Conservation (phyloP, 495 filamentous ascomycete species). For the Lentithecium fluviatile region DNA sequence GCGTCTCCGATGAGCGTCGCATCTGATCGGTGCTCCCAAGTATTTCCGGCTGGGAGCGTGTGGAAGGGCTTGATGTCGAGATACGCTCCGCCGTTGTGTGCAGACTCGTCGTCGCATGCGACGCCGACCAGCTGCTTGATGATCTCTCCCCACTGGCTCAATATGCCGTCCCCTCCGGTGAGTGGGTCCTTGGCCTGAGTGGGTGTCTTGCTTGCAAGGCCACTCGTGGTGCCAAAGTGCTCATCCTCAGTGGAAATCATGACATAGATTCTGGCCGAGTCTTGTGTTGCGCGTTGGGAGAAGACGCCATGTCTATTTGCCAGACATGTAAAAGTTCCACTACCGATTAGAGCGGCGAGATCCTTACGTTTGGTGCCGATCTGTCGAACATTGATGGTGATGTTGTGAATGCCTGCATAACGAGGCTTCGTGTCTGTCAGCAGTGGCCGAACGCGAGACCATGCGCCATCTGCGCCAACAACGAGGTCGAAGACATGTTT, state of each 20-base stretch:
- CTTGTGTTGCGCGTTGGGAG: slow-evolving; percentile 43
- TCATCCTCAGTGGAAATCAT: slow-evolving; percentile 42
- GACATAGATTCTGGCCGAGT: slow-evolving; percentile 45
- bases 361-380: slow-evolving; percentile 29
- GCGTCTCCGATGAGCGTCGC: slow-evolving; percentile 32
- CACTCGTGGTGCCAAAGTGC: slow-evolving; percentile 33
- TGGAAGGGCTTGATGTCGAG: slow-evolving; percentile 25
- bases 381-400: slow-evolving; percentile 35
- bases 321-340: slow-evolving; percentile 21
- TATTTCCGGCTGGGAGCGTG: slow-evolving; percentile 23
- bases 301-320: slow-evolving; percentile 39
- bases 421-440: slow-evolving; percentile 22
- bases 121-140: slow-evolving; percentile 46
- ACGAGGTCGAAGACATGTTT: slow-evolving; percentile 30
- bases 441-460: slow-evolving; percentile 23
- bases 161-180: slow-evolving; percentile 38
- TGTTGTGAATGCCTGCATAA: slow-evolving; percentile 29
- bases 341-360: slow-evolving; percentile 11
- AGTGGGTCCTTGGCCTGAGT: slow-evolving; percentile 38
- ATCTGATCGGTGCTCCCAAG: slow-evolving; percentile 17
- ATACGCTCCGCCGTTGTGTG: neutral
- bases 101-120: slow-evolving; percentile 44
- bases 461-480: slow-evolving; percentile 35
- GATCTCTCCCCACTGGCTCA: slow-evolving; percentile 40
- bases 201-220: slow-evolving; percentile 38